Base-by-base conservation (phyloP, 768 basidiomycete species). In the Cystofilobasidium ferigula region DNA sequence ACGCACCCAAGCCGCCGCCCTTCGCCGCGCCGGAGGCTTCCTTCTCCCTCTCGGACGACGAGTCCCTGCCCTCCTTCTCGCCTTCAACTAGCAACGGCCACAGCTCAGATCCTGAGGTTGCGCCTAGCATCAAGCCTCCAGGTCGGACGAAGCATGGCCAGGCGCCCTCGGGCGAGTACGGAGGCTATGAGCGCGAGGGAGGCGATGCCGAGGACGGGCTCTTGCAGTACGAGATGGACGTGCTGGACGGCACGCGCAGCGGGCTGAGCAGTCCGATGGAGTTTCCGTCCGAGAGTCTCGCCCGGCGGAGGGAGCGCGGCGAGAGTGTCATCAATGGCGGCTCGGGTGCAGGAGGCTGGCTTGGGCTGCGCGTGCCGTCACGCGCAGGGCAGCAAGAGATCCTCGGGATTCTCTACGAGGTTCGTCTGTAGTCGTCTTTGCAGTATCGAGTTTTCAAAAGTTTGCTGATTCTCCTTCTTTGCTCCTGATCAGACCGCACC, bases 401-500 rank as follows among this genome's bases (percentile, higher is more conserved):
- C 10, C 62, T 70, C 18, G 71, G 70, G 60, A 65, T 75, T 48
- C 56, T 76, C 5, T 35, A 69, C 16, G 74, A 76, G 71, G 76
- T 76, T 63, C 67, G 74, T 61, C 1, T 18, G 2, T 24, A 67
- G n/a, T n/a, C n/a, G n/a, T n/a, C n/a, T n/a, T n/a, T n/a, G n/a
- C n/a, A n/a, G n/a, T n/a, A n/a, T n/a, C 10, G 74, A 75, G 70
- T 73, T 75, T 69, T 67, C 73, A 58, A 1, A 18, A 1, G 22
- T 34, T 10, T 12, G 16, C 56, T 57, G 35, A 20, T 20, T 57
- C 34, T 48, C 14, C 32, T 40, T 28, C 42, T 22, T 26, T 32
- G 26, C 22, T 13, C 10, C 43, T 56, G 6, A 18, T 6, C 40
- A 97, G 94, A 86, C 87, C 43, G 84, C 88, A 1, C 93, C 94